phyloP scores from a whole-genome alignment of 495 filamentous ascomycete genomes.

The Apodospora peruviana region DNA sequence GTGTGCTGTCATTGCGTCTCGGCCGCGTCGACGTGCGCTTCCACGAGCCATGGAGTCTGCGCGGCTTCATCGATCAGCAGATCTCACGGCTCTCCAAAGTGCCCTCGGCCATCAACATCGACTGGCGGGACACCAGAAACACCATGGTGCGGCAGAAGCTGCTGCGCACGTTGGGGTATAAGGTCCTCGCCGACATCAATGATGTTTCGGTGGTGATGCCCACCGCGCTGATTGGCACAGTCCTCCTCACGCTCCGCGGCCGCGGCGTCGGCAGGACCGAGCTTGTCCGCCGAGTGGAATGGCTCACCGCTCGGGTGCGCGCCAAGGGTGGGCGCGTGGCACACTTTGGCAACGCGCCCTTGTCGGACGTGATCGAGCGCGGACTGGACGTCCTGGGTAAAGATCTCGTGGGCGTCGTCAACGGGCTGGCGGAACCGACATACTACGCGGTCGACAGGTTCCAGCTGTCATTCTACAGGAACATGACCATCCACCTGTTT shows the following conservation, averaged over 20 bases:
- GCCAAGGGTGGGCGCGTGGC: constrained; percentile 86
- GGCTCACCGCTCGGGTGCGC: constrained; percentile 78
- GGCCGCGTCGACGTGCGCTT: constrained; percentile 94
- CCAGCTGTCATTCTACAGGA: constrained; percentile 94
- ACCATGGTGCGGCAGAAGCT: constrained; percentile 51
- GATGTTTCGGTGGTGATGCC: constrained; percentile 96
- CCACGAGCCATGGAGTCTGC: constrained; percentile 88
- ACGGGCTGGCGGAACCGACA: constrained; percentile 77
- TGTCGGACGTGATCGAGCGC: constrained; percentile 76
- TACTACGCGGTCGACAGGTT: constrained; percentile 94
- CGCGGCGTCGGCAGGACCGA: constrained; percentile 86
- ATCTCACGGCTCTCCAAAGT: constrained; percentile 42
- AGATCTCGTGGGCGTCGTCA: constrained; percentile 73
- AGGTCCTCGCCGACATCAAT: constrained; percentile 90
- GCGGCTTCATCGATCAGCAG: constrained; percentile 73
- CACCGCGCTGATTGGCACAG: constrained; percentile 88
- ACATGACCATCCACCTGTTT: constrained; percentile 98
- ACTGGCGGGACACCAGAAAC: constrained; percentile 39
- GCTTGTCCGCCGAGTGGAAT: constrained; percentile 79
- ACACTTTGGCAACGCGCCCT: constrained; percentile 77
- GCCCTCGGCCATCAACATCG: constrained; percentile 31
- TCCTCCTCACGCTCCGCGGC: constrained; percentile 84
- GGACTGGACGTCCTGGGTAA: constrained; percentile 87
- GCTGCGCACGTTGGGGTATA: constrained; percentile 80
- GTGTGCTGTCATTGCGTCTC: constrained; percentile 78